Evolutionary conservation across 2,329 filamentous ascomycete species (phyloP).

Genomic region (Penicillium sp.): DNA sequence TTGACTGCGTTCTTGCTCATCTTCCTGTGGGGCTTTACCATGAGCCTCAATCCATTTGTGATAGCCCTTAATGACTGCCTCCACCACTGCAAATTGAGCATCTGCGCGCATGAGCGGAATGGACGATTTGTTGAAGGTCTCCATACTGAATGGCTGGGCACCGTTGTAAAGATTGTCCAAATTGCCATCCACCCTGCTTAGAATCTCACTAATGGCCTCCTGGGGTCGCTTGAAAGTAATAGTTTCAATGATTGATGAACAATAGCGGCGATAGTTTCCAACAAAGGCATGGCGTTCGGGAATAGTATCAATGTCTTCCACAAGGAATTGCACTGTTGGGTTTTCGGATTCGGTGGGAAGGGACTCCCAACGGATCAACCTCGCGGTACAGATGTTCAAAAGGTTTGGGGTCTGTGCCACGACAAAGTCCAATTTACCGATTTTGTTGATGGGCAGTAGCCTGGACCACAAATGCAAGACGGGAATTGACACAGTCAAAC

Average conservation of each 20-base stretch:
- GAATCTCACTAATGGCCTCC: slow-evolving; percentile 83
- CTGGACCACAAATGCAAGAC: slow-evolving; percentile 87
- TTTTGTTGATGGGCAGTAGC: slow-evolving; percentile 69
- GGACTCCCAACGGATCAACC: slow-evolving; percentile 84
- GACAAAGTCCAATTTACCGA: slow-evolving; percentile 60
- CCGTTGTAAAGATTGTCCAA: slow-evolving; percentile 74
- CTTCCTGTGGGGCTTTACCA: slow-evolving; percentile 53
- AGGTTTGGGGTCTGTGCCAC: slow-evolving; percentile 69
- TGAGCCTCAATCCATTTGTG: slow-evolving; percentile 69
- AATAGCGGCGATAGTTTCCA: slow-evolving; percentile 92
- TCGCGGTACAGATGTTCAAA: slow-evolving; percentile 77
- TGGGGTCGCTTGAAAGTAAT: slow-evolving; percentile 79
- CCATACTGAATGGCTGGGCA: slow-evolving; percentile 63
- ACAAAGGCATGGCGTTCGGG: slow-evolving; percentile 94
- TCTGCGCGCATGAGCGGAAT: slow-evolving; percentile 68
- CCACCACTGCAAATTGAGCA: slow-evolving; percentile 84
- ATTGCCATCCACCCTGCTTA: slow-evolving; percentile 73
- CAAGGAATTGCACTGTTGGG: slow-evolving; percentile 74
- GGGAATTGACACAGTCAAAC: slow-evolving; percentile 89
- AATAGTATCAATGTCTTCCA: slow-evolving; percentile 92
- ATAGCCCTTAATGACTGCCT: slow-evolving; percentile 85
- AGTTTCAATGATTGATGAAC: slow-evolving; percentile 79
- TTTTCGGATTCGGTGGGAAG: slow-evolving; percentile 80
- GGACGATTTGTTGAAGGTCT: slow-evolving; percentile 42
- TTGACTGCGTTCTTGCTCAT: slow-evolving; percentile 41